Percentiles rank a stretch among this genome's conserved stretches.
Evolutionary conservation across 352 stramenopile genomes (phyloP).

Genomic region (Pythium volutum): DNA sequence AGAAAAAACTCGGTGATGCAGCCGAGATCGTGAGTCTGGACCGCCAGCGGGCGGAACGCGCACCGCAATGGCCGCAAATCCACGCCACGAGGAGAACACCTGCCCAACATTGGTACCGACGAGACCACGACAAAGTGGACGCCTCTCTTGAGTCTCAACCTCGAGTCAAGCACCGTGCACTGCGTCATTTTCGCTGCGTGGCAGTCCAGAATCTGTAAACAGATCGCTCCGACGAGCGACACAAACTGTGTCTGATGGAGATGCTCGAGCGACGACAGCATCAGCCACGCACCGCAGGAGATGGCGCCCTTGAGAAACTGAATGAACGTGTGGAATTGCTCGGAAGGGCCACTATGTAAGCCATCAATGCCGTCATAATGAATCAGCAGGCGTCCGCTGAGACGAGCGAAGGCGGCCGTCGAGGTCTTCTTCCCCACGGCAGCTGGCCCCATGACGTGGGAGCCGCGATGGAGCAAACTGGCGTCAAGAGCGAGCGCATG

Average conservation of each 20-base stretch:
- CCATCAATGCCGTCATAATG: conserved; percentile 35
- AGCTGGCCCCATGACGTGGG: conserved; percentile 33
- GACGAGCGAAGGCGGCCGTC: conserved; percentile 31
- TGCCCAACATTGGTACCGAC: neutral
- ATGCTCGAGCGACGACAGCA: conserved; percentile 42
- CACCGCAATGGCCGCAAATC: conserved; percentile 20
- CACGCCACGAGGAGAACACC: neutral
- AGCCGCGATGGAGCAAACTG: conserved; percentile 36
- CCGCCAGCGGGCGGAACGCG: conserved; percentile 39
- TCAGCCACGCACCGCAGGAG: conserved; percentile 46
- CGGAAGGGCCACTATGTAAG: neutral
- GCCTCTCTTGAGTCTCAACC: conserved; percentile 44
- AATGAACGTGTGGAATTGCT: conserved; percentile 29
- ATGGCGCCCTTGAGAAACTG: conserved; percentile 53
- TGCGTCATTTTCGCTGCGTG: conserved; percentile 37
- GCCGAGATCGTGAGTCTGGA: conserved; percentile 38
- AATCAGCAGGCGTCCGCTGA: conserved; percentile 52
- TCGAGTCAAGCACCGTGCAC: conserved; percentile 37
- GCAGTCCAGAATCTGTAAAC: conserved; percentile 41
- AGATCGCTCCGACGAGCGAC: conserved; percentile 35
- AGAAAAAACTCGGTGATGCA: conserved; percentile 45
- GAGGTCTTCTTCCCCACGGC: conserved; percentile 49
- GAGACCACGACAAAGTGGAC: conserved; percentile 35
- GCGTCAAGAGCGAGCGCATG: conserved; percentile 45
- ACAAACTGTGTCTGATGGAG: conserved; percentile 23